Evolutionary conservation across 2,329 filamentous ascomycete species (phyloP), one percentile per base, ranked within the genome.

Genomic region (Alternaria arbusti): DNA sequence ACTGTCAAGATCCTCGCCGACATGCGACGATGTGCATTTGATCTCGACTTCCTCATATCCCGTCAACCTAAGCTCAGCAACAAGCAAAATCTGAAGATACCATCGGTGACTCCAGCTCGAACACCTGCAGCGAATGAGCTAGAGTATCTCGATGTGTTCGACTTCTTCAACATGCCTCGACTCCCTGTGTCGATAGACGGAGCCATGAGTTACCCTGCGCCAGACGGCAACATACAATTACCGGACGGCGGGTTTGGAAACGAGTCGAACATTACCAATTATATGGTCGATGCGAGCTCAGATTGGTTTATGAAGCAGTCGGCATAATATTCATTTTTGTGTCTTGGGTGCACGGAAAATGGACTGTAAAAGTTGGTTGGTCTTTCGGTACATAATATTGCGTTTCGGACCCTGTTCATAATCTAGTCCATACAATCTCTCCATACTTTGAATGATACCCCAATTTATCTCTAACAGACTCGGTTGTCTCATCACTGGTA

Each of bases 101-200:
- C 70, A 7, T 71, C 73, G 12, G 61, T 79, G 15, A 90, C 89
- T 1, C 88, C 89, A 1, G 86, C 87, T 2, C 86, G 88, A 66
- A 91, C 90, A 28, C 91, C 92, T 1, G 91, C 89, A 10, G 87
- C 91, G 2, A 93, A 96, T 70, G 93, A 97, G 74, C 84, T 97
- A 4, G 94, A 97, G 77, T 97, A 96, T 76, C 84, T 97, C 3
- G 94, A 97, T 72, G 92, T 97, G 0, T 97, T 97, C 77, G 93
- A 96, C 71, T 97, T 96, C 76, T 97, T 97, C 84, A 97, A 97
- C 76, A 89, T 96, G 59, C 94, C 94, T 1, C 85, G 93, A 17
- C 82, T 97, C 23, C 86, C 87, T 0, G 79, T 82, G 1, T 77
- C 75, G 1, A 74, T 78, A 64, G 75, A 78, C 54, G 73, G 71